Percentiles rank a stretch among this genome's conserved stretches.
Evolutionary conservation across 805 yeast genomes (phyloP).

Genomic region (Ascoidea tarda): DNA sequence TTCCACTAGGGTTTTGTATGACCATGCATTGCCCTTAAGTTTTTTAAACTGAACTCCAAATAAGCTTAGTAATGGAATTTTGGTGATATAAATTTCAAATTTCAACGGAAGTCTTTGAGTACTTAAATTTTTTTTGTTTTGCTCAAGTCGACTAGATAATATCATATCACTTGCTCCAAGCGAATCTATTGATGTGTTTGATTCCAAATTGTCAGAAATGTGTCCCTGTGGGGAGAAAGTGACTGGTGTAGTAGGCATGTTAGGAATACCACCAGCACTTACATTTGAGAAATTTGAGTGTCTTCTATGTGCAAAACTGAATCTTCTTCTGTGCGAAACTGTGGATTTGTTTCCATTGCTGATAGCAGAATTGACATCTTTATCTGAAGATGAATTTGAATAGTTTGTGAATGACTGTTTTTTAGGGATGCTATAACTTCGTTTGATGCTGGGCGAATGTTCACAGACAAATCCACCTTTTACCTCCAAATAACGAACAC

Average conservation of each 20-base stretch:
- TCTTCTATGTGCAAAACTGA: conserved; percentile 13
- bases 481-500: conserved; percentile 76
- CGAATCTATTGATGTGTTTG: conserved; percentile 18
- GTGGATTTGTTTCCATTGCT: background rate
- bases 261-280: conserved; percentile 7
- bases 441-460: background rate
- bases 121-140: conserved; percentile 3
- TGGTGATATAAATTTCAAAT: conserved; percentile 85
- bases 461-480: conserved; percentile 86
- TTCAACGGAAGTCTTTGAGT: conserved; percentile 48
- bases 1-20: conserved; percentile 81
- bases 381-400: background rate
- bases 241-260: conserved; percentile 10
- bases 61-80: conserved; percentile 78
- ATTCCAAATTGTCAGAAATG: conserved; percentile 10
- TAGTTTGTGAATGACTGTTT: background rate
- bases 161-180: conserved; percentile 11
- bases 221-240: conserved; percentile 16
- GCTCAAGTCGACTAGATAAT: conserved; percentile 9
- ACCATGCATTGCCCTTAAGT: conserved; percentile 88
- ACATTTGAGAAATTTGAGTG: conserved; percentile 1
- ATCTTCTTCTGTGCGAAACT: conserved; percentile 5
- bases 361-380: background rate
- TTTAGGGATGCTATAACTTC: background rate
- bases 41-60: conserved; percentile 94